Evolutionary conservation across 2,329 filamentous ascomycete genomes (phyloP), one percentile per base, ranked within the genome.

Genomic region (Neofusicoccum ribis): DNA sequence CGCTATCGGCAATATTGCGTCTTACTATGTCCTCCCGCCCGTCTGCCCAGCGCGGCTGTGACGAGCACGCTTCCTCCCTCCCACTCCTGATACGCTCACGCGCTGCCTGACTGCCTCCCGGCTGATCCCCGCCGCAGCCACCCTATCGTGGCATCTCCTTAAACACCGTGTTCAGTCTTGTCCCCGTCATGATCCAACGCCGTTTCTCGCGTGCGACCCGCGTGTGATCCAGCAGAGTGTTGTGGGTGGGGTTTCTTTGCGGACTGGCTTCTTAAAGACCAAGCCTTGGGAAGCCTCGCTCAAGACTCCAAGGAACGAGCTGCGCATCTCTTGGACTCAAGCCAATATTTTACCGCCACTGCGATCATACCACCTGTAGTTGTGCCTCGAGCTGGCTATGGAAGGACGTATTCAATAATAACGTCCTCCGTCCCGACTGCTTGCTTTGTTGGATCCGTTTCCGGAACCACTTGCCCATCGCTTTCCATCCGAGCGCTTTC

Each of bases 1-100:
- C 15, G 34, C 43, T 60, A 60, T 37, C 27, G 39, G 5, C 11
- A 37, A 14, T 41, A 5, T 20, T 27, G 27, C 27, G 41, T 60
- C 41, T n/a, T 60, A 47, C 56, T 27, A 17, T 46, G 41, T 20
- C 15, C 50, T 27, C n/a, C 50, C 36, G 31, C 47, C 27, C 47
- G 27, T 31, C 27, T 31, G 44, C 44, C n/a, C 12, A 47, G 43
- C 5, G 56, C 9, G 56, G 27, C 56, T 37, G 41, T 20, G 27
- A 37, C 11, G 9, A 12, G 56, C 56, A 60, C 56, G 56, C 56
- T 37, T 49, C 39, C 27, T 9, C 31, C n/a, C 31, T 37, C 23
- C 47, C 8, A 41, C 41, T 47, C 56, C 56, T 60, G 56, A 60
- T 60, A 60, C 56, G 56, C 56, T 60, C 56, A 60, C 56, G 43